Evolutionary conservation across 331 rosid species (phyloP).

Genomic region (Quercus phellos): DNA sequence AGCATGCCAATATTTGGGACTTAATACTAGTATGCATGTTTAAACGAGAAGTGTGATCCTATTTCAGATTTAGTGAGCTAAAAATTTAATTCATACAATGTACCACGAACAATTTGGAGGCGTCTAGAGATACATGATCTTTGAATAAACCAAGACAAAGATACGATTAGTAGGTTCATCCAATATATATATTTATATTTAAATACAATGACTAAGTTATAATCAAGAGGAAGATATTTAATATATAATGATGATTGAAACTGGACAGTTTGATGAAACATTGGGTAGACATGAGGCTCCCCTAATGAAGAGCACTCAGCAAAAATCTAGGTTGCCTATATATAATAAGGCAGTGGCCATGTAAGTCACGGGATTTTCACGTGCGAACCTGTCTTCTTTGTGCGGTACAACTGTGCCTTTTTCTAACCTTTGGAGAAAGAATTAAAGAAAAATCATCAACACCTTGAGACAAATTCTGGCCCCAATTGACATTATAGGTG

Average conservation of each 20-base stretch:
- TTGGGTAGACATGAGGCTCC: conserved; percentile 40
- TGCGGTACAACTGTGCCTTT: conserved; percentile 36
- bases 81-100: conserved; percentile 12
- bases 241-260: no score
- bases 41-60: not conserved
- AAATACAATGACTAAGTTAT: not conserved
- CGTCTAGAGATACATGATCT: conserved; percentile 17
- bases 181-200: not conserved
- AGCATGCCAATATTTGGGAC: no score
- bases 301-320: conserved; percentile 28
- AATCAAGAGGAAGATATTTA: not conserved
- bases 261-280: conserved; percentile 26
- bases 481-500: not conserved
- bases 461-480: conserved; percentile 29
- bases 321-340: conserved; percentile 47
- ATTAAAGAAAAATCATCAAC: not conserved
- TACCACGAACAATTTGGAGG: conserved; percentile 15
- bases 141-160: conserved; percentile 37
- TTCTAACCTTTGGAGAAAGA: conserved; percentile 15
- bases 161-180: conserved; percentile 15
- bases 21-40: not conserved
- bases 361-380: conserved; percentile 51
- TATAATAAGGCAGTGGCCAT: conserved; percentile 42
- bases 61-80: not conserved
- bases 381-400: conserved; percentile 45